A percentile compares a stretch with the other conserved stretches of the same genome.
phyloP scores from a whole-genome alignment of 768 basidiomycete species.

The Trametes gibbosa region DNA sequence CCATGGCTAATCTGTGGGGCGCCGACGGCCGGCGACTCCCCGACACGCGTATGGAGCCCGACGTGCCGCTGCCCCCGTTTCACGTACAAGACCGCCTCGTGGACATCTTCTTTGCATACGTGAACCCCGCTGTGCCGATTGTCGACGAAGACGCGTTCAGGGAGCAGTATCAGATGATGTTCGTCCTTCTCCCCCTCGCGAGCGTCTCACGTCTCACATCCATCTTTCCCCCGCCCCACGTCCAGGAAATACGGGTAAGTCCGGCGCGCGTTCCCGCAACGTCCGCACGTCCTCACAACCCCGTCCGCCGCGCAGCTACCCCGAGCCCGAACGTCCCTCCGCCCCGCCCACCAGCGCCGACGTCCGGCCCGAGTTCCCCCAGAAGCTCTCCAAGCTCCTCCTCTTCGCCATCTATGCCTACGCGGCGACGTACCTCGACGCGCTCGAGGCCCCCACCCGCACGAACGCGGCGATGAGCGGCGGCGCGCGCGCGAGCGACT shows the following conservation, averaged over 20 bases:
- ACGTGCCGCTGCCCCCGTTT: conserved; percentile 56
- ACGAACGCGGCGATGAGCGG: conserved; percentile 45
- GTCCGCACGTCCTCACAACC: neutral
- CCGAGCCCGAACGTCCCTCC: neutral
- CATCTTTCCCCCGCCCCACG: neutral
- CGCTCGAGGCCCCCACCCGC: conserved; percentile 31
- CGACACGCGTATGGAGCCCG: conserved; percentile 16
- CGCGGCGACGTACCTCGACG: conserved; percentile 61
- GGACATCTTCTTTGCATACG: conserved; percentile 75
- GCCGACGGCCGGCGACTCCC: conserved; percentile 28
- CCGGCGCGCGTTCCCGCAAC: neutral
- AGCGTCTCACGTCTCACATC: neutral
- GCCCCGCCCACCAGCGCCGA: neutral
- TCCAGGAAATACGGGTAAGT: conserved; percentile 4
- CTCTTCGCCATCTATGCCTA: conserved; percentile 80
- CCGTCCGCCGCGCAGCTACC: neutral
- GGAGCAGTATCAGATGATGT: conserved; percentile 43
- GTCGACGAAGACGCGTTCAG: conserved; percentile 69
- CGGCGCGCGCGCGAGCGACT: conserved; percentile 71
- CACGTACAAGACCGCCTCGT: conserved; percentile 69
- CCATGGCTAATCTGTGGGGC: conserved; percentile 74
- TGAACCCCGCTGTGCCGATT: conserved; percentile 80
- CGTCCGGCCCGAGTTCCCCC: conserved; percentile 46
- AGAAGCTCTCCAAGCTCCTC: conserved; percentile 60
- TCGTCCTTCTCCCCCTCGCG: neutral